Conservation (phyloP, 768 basidiomycete genomes). For the Leccinum barrowsii region DNA sequence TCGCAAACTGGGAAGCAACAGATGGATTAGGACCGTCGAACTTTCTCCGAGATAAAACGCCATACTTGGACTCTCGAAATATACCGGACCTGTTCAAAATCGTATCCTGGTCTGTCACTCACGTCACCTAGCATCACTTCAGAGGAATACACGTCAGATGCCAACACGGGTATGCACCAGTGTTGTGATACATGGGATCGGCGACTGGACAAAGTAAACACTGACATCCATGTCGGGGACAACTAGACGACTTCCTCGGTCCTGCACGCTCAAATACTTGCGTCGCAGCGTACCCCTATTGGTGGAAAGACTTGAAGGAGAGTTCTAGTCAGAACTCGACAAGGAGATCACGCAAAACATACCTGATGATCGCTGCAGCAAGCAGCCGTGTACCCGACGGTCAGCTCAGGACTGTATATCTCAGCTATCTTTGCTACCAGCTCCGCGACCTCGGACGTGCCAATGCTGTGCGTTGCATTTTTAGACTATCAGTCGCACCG, state of each 20-base stretch:
- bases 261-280: constrained; percentile 88
- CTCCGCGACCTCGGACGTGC: constrained; percentile 70
- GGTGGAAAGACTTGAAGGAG: constrained; percentile 61
- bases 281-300: constrained; percentile 81
- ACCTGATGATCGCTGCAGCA: constrained; percentile 94
- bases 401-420: constrained; percentile 79
- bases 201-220: constrained; percentile 45
- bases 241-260: constrained; percentile 40
- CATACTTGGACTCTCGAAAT: constrained; percentile 87
- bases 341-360: constrained; percentile 6
- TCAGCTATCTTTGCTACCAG: constrained; percentile 71
- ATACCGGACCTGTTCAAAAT: constrained; percentile 76
- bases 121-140: constrained; percentile 54
- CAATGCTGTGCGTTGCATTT: constrained; percentile 50
- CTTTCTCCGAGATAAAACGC: not conserved
- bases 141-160: not conserved
- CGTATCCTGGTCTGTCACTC: constrained; percentile 75
- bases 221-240: not conserved
- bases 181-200: constrained; percentile 89
- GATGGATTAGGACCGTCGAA: not conserved
- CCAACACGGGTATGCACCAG: constrained; percentile 41
- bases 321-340: not conserved
- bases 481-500: not conserved
- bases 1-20: constrained; percentile 49
- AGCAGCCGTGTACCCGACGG: constrained; percentile 64